Percentiles rank a stretch among this genome's conserved stretches.
Evolutionary conservation across 176 grass and related monocot species (phyloP).

Genomic region (Oryza meyeriana): DNA sequence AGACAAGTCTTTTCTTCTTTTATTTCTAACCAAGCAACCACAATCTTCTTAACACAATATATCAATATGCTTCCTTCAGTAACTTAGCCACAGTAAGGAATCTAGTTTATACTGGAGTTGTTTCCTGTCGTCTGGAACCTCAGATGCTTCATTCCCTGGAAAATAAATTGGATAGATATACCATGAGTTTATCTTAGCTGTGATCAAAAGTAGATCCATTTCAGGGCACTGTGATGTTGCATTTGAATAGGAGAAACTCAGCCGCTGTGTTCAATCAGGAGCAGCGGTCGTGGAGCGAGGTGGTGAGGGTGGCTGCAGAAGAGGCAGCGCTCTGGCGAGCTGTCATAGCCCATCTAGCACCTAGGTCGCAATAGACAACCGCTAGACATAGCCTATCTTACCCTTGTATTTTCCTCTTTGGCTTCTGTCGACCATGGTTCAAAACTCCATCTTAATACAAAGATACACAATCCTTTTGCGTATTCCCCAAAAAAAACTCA

Average conservation of each 20-base stretch:
- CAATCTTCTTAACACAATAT: constrained; percentile 17
- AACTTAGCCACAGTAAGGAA: not conserved
- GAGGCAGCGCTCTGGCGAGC: too few relatives aligned
- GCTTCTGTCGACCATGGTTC: too few relatives aligned
- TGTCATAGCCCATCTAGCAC: too few relatives aligned
- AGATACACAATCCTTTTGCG: too few relatives aligned
- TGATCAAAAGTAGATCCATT: not conserved
- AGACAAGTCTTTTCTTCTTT: not conserved
- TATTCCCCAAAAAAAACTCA: too few relatives aligned
- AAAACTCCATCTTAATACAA: too few relatives aligned
- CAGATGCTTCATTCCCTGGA: constrained; percentile 39
- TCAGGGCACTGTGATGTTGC: not conserved
- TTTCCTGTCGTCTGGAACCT: constrained; percentile 9
- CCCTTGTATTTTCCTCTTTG: too few relatives aligned
- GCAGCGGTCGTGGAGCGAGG: too few relatives aligned
- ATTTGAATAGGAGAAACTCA: constrained; percentile 1
- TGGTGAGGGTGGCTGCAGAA: too few relatives aligned
- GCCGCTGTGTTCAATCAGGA: too few relatives aligned
- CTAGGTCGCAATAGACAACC: too few relatives aligned
- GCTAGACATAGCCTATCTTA: too few relatives aligned
- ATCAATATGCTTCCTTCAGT: constrained; percentile 25
- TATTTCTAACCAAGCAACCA: constrained; percentile 32
- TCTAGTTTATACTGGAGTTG: constrained; percentile 15
- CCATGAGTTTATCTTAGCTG: not conserved
- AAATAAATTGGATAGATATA: not conserved